Base-by-base conservation (phyloP, 441 rosid genomes). In the Pelargonium fulgidum region DNA sequence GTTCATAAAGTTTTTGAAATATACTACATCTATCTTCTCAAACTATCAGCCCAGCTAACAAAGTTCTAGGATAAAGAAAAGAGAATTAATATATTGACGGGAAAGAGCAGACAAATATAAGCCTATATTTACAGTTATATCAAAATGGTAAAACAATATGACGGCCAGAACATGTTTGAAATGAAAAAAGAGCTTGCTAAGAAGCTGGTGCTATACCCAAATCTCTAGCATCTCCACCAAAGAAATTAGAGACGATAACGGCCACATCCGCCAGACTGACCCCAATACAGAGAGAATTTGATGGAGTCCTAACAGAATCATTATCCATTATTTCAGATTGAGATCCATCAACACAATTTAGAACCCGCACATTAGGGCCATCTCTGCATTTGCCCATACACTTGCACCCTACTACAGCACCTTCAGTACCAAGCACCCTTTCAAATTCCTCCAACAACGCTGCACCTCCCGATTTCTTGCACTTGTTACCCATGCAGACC, bases 361-460 rank as follows among this genome's bases (percentile, higher is more conserved):
- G 69, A 1, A 86, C 75, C 78, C 82, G 79, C 9, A 87, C 88
- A 54, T 88, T 92, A 19, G 97, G 97, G 22, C 85, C 94, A 8
- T 79, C 85, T 72, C 81, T 79, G 83, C 94, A 89, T 77, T 89
- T 88, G 3, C 93, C 94, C 91, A 92, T 80, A 68, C 96, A 92
- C 70, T 87, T 92, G 82, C 96, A 92, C 65, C 81, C 83, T 19
- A 85, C 84, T 45, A 85, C 86, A 0, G 78, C 78, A 0, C 78
- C 96, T 41, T 84, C 85, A 0, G 41, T 14, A 1, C 88, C 85
- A 0, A 78, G 77, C 26, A 73, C 76, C 73, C 58, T 89, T 74
- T 82, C 80, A 77, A 88, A 87, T 70, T 81, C 91, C 36, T 82
- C 81, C 66, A 92, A 48, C 79, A 92, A 70, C 2, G 81, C 77